A percentile compares a stretch with the other conserved stretches of the same genome.
Evolutionary conservation across 176 grass and related monocot genomes (phyloP).

Genomic region (Tillandsia leiboldiana): DNA sequence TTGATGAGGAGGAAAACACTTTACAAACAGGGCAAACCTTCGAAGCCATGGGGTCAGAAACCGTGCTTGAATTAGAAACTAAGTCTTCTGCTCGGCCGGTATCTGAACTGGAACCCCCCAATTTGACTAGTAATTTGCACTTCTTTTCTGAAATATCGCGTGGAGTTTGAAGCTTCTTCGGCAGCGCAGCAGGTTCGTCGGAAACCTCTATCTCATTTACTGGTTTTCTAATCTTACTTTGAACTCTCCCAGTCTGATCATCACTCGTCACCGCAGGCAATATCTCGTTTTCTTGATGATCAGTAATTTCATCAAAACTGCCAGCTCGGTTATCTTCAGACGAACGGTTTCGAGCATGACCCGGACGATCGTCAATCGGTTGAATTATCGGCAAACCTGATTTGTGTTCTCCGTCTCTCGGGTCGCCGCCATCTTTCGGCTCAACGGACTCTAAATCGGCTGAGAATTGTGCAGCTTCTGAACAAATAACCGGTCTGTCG

Average conservation of each 20-base stretch:
- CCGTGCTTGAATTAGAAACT: slow-evolving; percentile 4
- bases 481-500: neutral
- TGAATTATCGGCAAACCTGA: slow-evolving; percentile 1
- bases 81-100: slow-evolving; percentile 8
- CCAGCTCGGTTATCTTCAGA: neutral
- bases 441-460: neutral
- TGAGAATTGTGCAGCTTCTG: neutral
- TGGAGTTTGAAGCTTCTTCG: neutral
- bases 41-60: slow-evolving; percentile 17
- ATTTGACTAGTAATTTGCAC: slow-evolving; percentile 9
- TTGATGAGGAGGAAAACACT: slow-evolving; percentile 21
- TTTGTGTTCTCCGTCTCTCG: neutral
- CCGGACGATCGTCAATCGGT: neutral
- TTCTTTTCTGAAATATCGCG: neutral
- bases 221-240: neutral
- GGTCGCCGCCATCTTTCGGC: neutral
- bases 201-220: slow-evolving; percentile 4
- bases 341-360: neutral
- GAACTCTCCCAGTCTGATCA: slow-evolving; percentile 5
- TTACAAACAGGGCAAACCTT: slow-evolving; percentile 28
- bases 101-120: slow-evolving; percentile 1
- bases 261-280: neutral
- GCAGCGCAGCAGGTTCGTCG: neutral
- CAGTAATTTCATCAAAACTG: neutral
- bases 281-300: neutral